These are phyloP conservation scores for Vinca minor DNA, from an alignment of 257 asterid species.

Conservation along the genomic window DNA sequence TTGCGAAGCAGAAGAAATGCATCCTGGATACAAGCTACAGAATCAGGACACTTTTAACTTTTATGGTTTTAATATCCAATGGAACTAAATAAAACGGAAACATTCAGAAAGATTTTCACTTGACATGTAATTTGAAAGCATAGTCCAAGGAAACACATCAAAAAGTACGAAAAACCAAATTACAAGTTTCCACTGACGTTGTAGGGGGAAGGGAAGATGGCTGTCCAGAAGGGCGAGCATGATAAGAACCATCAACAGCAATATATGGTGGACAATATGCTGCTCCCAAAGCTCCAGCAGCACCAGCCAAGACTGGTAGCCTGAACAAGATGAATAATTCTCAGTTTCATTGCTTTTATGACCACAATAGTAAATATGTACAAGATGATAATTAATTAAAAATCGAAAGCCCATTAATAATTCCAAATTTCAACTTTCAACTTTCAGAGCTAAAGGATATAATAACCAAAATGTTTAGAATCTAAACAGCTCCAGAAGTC, in stretches of 20 bases:
- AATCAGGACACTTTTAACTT: too few relatives aligned
- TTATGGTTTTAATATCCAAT: neutral
- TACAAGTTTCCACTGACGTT: slow-evolving; percentile 53
- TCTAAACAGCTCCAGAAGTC: neutral
- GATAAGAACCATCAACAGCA: slow-evolving; percentile 72
- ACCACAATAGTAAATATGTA: neutral
- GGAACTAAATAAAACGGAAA: too few relatives aligned
- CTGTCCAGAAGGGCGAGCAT: slow-evolving; percentile 61
- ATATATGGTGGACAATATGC: slow-evolving; percentile 67
- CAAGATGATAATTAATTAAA: too few relatives aligned
- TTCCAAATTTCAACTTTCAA: too few relatives aligned
- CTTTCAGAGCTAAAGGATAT: neutral
- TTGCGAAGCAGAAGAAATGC: neutral
- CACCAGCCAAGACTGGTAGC: slow-evolving; percentile 93
- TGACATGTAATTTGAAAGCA: too few relatives aligned
- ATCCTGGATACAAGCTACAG: neutral
- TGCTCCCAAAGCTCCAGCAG: slow-evolving; percentile 86
- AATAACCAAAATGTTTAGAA: neutral
- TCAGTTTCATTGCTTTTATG: neutral
- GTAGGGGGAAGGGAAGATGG: slow-evolving; percentile 41
- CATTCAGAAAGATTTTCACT: too few relatives aligned
- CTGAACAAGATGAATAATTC: slow-evolving; percentile 29
- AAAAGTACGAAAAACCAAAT: neutral
- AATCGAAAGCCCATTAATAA: too few relatives aligned
- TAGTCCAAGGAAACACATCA: neutral